These are phyloP conservation scores for Ichthyophthirius multifiliis DNA, from an alignment of 169 alveolate species.

Conservation along the genomic window DNA sequence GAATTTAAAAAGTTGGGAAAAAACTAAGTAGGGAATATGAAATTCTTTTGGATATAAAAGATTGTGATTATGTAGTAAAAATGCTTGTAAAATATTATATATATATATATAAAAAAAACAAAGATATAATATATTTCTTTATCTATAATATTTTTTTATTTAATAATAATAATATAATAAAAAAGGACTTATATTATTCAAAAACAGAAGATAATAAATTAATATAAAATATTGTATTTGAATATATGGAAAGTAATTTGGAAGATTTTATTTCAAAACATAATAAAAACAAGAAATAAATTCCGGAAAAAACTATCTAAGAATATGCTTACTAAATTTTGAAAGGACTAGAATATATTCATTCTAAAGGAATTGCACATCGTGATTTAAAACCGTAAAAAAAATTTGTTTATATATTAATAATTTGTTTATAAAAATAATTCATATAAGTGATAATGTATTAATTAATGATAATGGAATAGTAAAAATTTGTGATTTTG, in stretches of 20 bases:
- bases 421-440: not conserved
- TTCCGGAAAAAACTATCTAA: conserved; percentile 19
- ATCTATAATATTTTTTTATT: not conserved
- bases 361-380: conserved; percentile 67
- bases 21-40: conserved; percentile 45
- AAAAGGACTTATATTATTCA: conserved; percentile 46
- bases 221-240: conserved; percentile 46
- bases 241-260: conserved; percentile 48
- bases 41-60: conserved; percentile 37
- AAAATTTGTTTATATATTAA: not conserved
- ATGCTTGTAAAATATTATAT: conserved; percentile 22
- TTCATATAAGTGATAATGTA: conserved; percentile 57
- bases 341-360: conserved; percentile 55
- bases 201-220: conserved; percentile 29
- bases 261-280: conserved; percentile 17
- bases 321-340: conserved; percentile 24
- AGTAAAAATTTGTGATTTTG: conserved; percentile 77
- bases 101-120: too few species aligned
- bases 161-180: not conserved
- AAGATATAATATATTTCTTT: not conserved
- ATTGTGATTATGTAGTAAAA: conserved; percentile 40
- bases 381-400: conserved; percentile 77
- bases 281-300: not conserved
- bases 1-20: conserved; percentile 43
- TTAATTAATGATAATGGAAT: conserved; percentile 50